Conservation (phyloP, 805 yeast species). For the Candida stauntonica region DNA sequence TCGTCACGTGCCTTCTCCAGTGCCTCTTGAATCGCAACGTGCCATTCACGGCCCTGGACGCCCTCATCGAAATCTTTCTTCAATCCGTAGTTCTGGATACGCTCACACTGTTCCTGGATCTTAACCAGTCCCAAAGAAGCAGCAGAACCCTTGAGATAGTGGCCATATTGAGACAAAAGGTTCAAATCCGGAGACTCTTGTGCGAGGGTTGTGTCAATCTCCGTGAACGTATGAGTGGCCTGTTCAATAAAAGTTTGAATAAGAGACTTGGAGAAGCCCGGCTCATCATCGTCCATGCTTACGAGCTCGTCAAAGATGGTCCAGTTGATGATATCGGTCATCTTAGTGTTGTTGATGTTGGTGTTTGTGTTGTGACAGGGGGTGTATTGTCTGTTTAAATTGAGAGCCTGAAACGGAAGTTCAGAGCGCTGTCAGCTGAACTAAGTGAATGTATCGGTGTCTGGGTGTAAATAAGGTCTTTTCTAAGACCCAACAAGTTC, state of each 20-base stretch:
- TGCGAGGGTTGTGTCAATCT: slow-evolving; percentile 50
- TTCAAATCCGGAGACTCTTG: slow-evolving; percentile 38
- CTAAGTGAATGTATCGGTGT: too few relatives aligned
- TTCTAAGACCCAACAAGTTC: too few relatives aligned
- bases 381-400: neutral
- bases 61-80: slow-evolving; percentile 31
- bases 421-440: too few relatives aligned
- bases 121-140: slow-evolving; percentile 85
- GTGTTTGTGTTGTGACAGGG: slow-evolving; percentile 1
- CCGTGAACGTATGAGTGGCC: slow-evolving; percentile 71
- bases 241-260: slow-evolving; percentile 87
- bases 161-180: slow-evolving; percentile 74
- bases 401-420: too few relatives aligned
- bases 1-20: slow-evolving; percentile 46
- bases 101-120: slow-evolving; percentile 84
- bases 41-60: slow-evolving; percentile 26
- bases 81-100: slow-evolving; percentile 84
- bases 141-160: slow-evolving; percentile 91
- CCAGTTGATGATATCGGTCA: slow-evolving; percentile 77
- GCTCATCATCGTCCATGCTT: slow-evolving; percentile 95
- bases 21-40: slow-evolving; percentile 46
- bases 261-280: slow-evolving; percentile 76
- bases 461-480: too few relatives aligned
- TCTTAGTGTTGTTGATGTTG: slow-evolving; percentile 6
- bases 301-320: slow-evolving; percentile 80